Evolutionary conservation across 2,329 filamentous ascomycete genomes (phyloP).

Genomic region (Trichoderma sp.): DNA sequence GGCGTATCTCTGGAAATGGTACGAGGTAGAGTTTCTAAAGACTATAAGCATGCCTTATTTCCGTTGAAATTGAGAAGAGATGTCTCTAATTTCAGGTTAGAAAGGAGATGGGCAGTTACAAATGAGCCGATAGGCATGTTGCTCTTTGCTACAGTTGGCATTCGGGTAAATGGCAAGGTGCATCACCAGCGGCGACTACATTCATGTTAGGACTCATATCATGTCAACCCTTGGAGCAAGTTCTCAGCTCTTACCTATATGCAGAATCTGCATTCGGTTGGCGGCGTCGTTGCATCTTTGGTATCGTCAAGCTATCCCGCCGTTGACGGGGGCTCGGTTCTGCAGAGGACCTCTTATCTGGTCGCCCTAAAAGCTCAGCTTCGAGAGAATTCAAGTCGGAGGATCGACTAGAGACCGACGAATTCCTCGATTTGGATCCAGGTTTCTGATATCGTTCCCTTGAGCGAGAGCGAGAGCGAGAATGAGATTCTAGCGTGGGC

Average conservation of each 20-base stretch:
- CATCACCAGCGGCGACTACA: constrained; percentile 42
- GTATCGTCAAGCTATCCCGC: constrained; percentile 26
- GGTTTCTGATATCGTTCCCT: constrained; percentile 29
- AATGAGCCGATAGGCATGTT: neutral
- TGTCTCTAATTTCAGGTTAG: neutral
- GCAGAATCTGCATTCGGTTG: constrained; percentile 42
- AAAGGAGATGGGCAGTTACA: neutral
- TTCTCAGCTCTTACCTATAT: constrained; percentile 37
- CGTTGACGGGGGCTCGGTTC: constrained; percentile 30
- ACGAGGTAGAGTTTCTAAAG: neutral
- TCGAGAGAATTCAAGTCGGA: constrained; percentile 44
- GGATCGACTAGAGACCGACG: constrained; percentile 37
- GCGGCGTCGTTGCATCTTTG: constrained; percentile 39
- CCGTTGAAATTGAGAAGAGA: neutral
- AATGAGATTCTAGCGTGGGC: constrained; percentile 1
- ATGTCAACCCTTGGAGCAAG: neutral
- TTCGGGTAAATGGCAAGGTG: neutral
- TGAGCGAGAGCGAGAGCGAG: constrained; percentile 20
- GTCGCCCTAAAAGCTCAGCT: constrained; percentile 42
- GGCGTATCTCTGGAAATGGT: neutral
- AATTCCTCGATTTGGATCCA: constrained; percentile 34
- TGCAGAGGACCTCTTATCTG: constrained; percentile 36
- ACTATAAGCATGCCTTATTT: no score
- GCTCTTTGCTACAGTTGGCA: neutral
- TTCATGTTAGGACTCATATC: neutral